Conservation (phyloP, 495 filamentous ascomycete genomes). For the Penicillium pancosmium region DNA sequence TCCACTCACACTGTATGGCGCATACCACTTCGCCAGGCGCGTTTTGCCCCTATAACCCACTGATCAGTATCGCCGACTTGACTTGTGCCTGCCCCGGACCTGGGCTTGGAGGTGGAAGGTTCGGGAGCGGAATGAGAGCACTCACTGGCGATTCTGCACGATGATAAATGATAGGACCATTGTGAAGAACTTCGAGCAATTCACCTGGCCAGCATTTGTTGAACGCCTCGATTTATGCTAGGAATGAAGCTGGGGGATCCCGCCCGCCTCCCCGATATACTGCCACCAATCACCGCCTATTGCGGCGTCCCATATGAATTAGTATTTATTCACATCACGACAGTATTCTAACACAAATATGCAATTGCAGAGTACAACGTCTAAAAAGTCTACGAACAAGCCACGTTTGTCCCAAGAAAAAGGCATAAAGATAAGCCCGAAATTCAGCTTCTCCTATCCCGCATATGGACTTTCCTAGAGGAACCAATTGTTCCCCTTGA, state of each 20-base stretch:
- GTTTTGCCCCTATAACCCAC: conserved; percentile 81
- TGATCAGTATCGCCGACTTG: conserved; percentile 19
- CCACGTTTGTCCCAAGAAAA: too few species aligned
- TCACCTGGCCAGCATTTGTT: conserved; percentile 29
- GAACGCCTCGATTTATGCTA: conserved; percentile 12
- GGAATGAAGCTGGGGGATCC: conserved; percentile 14
- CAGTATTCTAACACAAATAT: too few species aligned
- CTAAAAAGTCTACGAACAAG: too few species aligned
- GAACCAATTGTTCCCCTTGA: too few species aligned
- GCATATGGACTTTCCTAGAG: too few species aligned
- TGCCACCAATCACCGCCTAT: conserved; percentile 37
- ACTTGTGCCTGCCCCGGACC: neutral
- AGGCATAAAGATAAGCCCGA: too few species aligned
- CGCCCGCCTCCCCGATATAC: conserved; percentile 30
- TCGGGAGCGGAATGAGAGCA: conserved; percentile 8
- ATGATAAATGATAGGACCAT: conserved; percentile 96
- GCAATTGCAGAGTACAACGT: too few species aligned
- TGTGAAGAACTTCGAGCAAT: conserved; percentile 18
- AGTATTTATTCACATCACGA: too few species aligned
- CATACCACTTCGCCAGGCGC: conserved; percentile 98
- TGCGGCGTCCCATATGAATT: too few species aligned
- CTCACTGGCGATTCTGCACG: conserved; percentile 94
- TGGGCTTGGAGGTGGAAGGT: neutral
- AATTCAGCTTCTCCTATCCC: too few species aligned
- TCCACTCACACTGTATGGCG: conserved; percentile 79